Evolutionary conservation across 371 early-diverging fungal species (phyloP).

Genomic region (Mucor plumbeus): DNA sequence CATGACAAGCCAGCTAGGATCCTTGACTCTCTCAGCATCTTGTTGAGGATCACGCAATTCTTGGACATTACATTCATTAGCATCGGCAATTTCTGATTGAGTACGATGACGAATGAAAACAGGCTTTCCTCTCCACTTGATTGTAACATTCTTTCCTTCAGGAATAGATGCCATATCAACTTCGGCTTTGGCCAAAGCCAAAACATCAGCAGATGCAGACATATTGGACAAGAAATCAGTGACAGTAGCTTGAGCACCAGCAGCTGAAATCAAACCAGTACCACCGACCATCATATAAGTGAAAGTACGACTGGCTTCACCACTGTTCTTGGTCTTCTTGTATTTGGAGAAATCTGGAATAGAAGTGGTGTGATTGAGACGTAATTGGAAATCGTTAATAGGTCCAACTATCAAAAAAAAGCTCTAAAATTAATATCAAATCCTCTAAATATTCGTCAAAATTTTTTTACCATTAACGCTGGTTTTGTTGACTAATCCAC

Average conservation of each 20-base stretch:
- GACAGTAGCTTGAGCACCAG: constrained; percentile 92
- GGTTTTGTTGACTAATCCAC: constrained; percentile 41
- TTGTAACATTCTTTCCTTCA: constrained; percentile 94
- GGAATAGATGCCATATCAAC: constrained; percentile 91
- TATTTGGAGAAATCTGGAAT: constrained; percentile 74
- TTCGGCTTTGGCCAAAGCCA: constrained; percentile 98
- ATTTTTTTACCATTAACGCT: constrained; percentile 41
- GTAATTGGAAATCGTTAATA: constrained; percentile 54
- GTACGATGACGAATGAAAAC: constrained; percentile 98
- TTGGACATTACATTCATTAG: constrained; percentile 77
- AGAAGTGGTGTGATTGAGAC: constrained; percentile 63
- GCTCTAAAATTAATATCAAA: neutral
- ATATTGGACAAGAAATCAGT: constrained; percentile 89
- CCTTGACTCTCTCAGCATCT: constrained; percentile 90
- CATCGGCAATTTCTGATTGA: constrained; percentile 93
- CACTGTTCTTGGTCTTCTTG: constrained; percentile 64
- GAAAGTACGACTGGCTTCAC: constrained; percentile 76
- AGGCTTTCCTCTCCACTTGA: constrained; percentile 99
- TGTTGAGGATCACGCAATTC: constrained; percentile 91
- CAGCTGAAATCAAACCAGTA: constrained; percentile 84
- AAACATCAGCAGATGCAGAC: constrained; percentile 96
- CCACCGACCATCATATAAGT: constrained; percentile 96
- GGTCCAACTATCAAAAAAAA: constrained; percentile 29
- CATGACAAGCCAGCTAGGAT: constrained; percentile 97
- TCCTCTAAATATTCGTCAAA: neutral